Conservation (phyloP, 73 alveolate species). For the Paramecium sexaurelia region DNA sequence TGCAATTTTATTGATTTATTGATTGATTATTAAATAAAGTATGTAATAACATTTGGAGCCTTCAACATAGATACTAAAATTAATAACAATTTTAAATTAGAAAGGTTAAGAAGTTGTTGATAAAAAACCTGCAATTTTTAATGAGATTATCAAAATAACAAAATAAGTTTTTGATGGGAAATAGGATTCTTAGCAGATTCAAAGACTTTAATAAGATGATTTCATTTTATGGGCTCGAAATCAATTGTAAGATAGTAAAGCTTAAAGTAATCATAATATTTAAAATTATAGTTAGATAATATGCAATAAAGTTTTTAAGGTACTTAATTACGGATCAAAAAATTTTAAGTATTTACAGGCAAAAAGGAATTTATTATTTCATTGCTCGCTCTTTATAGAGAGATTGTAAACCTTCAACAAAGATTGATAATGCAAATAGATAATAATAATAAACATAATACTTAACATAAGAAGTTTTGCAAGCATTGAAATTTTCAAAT, state of each 20-base stretch:
- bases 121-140: constrained; percentile 28
- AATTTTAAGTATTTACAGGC: background rate
- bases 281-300: constrained; percentile 19
- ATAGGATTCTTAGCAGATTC: background rate
- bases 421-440: background rate
- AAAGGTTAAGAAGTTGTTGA: constrained; percentile 20
- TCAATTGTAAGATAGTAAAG: constrained; percentile 17
- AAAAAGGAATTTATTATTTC: constrained; percentile 47
- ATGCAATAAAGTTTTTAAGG: constrained; percentile 62
- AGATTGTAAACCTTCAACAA: constrained; percentile 2
- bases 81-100: background rate
- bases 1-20: too few relatives aligned
- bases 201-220: constrained; percentile 28
- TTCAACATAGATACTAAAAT: background rate
- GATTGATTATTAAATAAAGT: background rate
- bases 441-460: background rate
- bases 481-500: constrained; percentile 62
- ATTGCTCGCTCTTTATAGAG: constrained; percentile 63
- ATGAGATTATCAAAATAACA: constrained; percentile 13
- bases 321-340: constrained; percentile 40
- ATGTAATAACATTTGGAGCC: constrained; percentile 19
- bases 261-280: constrained; percentile 1
- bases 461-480: constrained; percentile 5
- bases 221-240: constrained; percentile 34
- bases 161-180: background rate